Evolutionary conservation across 1,284 basidiomycete genomes (phyloP).

Genomic region (Caloboletus firmus): DNA sequence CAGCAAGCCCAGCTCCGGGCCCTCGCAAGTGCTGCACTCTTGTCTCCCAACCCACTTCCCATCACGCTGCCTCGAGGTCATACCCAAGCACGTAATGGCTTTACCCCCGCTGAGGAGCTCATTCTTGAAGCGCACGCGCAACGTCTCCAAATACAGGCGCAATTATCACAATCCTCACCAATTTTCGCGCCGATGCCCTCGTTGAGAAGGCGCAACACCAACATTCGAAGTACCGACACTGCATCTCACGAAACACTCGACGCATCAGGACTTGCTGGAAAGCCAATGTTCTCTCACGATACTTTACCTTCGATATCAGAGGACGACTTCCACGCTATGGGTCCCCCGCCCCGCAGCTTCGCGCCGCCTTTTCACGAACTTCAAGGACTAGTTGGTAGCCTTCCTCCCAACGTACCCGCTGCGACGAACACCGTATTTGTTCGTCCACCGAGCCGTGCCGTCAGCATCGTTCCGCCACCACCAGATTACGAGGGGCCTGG

Average conservation of each 20-base stretch:
- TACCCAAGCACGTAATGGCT: constrained; percentile 51
- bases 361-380: background rate
- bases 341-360: constrained; percentile 9
- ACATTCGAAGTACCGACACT: background rate
- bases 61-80: constrained; percentile 26
- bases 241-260: background rate
- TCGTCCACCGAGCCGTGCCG: constrained; percentile 31
- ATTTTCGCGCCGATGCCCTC: constrained; percentile 7
- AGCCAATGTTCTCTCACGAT: constrained; percentile 17
- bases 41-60: constrained; percentile 16
- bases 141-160: constrained; percentile 20
- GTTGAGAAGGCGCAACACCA: constrained; percentile 8
- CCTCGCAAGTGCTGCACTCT: constrained; percentile 21
- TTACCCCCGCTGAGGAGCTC: constrained; percentile 64
- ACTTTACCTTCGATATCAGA: constrained; percentile 37
- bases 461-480: constrained; percentile 35
- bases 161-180: constrained; percentile 6
- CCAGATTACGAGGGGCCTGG: constrained; percentile 38
- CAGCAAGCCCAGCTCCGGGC: constrained; percentile 27
- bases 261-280: constrained; percentile 4
- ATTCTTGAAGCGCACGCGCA: constrained; percentile 59
- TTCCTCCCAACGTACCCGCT: background rate
- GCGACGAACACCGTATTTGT: constrained; percentile 8
- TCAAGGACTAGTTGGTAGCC: background rate
- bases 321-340: constrained; percentile 39